A percentile compares a stretch with the other conserved stretches of the same genome.
phyloP scores from a whole-genome alignment of 306 rosid genomes.

The Prunus salicina region DNA sequence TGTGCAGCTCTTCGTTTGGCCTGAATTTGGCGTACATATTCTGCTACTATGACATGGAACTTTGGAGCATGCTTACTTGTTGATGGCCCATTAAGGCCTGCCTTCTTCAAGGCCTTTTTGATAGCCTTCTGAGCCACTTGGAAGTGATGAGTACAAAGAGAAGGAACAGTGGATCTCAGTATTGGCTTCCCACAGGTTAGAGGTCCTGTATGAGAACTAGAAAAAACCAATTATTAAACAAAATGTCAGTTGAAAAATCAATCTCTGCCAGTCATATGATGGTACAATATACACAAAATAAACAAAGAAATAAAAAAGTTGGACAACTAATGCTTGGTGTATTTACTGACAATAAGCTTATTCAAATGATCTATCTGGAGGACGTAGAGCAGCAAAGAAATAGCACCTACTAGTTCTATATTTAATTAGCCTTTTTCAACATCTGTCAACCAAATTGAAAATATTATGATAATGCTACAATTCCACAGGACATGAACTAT shows the following conservation, averaged over 20 bases:
- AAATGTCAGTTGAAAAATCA: not conserved
- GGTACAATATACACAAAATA: not conserved
- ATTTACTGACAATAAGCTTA: not conserved
- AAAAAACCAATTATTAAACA: not conserved
- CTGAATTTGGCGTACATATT: slow-evolving; percentile 52
- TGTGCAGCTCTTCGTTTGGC: slow-evolving; percentile 32
- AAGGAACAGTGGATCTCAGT: slow-evolving; percentile 50
- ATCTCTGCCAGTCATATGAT: not conserved
- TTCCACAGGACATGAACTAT: not conserved
- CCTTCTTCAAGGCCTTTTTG: slow-evolving; percentile 44
- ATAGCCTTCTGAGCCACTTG: slow-evolving; percentile 57
- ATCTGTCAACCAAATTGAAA: not conserved
- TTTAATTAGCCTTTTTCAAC: not conserved
- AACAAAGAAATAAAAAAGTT: not conserved
- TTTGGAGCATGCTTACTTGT: slow-evolving; percentile 43
- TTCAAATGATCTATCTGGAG: not conserved
- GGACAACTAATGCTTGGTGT: not conserved
- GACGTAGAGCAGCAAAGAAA: not conserved
- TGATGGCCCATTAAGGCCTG: slow-evolving; percentile 49
- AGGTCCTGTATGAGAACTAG: slow-evolving; percentile 57
- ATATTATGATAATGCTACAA: not conserved
- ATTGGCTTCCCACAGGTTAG: slow-evolving; percentile 63
- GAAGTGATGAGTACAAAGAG: slow-evolving; percentile 54
- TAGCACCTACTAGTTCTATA: not conserved
- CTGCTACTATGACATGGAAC: slow-evolving; percentile 45